Percentiles rank a stretch among this genome's conserved stretches.
Evolutionary conservation across 1,139 yeast genomes (phyloP).

Genomic region (Nakaseomyces uthaithaninus): DNA sequence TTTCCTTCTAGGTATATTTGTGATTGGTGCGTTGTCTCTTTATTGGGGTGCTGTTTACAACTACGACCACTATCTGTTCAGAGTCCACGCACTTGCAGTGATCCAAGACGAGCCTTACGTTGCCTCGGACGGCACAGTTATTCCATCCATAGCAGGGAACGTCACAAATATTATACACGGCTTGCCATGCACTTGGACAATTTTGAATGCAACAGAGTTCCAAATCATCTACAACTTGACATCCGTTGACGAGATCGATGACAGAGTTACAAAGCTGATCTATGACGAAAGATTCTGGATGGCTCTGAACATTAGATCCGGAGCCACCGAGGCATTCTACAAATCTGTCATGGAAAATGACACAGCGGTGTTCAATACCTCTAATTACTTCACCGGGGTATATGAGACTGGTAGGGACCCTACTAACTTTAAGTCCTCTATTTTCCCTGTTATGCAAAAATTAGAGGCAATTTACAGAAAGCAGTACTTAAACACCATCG

Average conservation of each 20-base stretch:
- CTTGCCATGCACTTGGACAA: slow-evolving; percentile 25
- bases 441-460: slow-evolving; percentile 34
- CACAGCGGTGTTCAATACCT: slow-evolving; percentile 16
- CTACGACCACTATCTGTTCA: slow-evolving; percentile 11
- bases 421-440: slow-evolving; percentile 36
- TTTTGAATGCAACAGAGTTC: slow-evolving; percentile 23
- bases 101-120: slow-evolving; percentile 13
- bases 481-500: slow-evolving; percentile 23
- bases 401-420: slow-evolving; percentile 50
- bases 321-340: slow-evolving; percentile 38
- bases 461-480: slow-evolving; percentile 31
- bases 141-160: slow-evolving; percentile 5
- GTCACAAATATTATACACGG: slow-evolving; percentile 15
- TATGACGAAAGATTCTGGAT: slow-evolving; percentile 50
- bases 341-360: slow-evolving; percentile 32
- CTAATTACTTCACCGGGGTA: slow-evolving; percentile 29
- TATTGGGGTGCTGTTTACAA: slow-evolving; percentile 15
- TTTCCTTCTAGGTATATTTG: slow-evolving; percentile 10
- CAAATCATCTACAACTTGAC: slow-evolving; percentile 34
- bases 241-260: slow-evolving; percentile 34
- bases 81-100: slow-evolving; percentile 12
- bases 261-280: slow-evolving; percentile 36
- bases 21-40: slow-evolving; percentile 12
- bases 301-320: slow-evolving; percentile 41
- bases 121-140: not conserved